These are phyloP conservation scores for Scenedesmus sp. DNA, from an alignment of 163 green algal genomes.

Conservation along the genomic window DNA sequence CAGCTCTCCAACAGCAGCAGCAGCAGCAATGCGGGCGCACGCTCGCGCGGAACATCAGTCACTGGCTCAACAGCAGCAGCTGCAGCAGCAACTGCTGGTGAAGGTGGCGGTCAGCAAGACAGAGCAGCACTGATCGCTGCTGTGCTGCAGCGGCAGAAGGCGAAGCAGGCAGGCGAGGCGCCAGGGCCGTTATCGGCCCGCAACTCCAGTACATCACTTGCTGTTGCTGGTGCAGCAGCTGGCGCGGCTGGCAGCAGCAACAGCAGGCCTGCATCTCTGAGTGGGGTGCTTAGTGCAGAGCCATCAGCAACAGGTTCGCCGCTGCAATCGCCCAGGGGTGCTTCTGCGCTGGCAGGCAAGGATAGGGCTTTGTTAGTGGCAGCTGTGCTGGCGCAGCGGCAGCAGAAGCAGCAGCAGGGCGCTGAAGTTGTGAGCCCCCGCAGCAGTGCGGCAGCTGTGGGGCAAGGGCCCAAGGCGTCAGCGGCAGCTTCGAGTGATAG, in stretches of 20 bases:
- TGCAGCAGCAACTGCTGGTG: neutral
- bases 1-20: neutral
- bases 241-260: neutral
- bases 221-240: neutral
- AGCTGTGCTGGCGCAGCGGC: constrained; percentile 14
- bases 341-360: neutral
- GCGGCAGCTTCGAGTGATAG: constrained; percentile 3
- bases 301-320: neutral
- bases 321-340: neutral
- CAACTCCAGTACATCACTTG: neutral
- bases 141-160: constrained; percentile 23
- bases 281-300: neutral
- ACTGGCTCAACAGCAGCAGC: neutral
- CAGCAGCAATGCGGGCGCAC: neutral
- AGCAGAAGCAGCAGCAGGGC: neutral
- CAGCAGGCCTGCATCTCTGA: neutral
- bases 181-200: neutral
- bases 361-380: constrained; percentile 7
- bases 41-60: neutral
- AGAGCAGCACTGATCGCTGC: constrained; percentile 10
- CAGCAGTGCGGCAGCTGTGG: neutral
- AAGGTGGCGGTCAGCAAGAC: neutral
- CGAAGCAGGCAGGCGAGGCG: neutral
- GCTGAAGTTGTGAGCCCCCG: neutral
- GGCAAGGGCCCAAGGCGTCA: neutral